Conservation (phyloP, 1,284 basidiomycete genomes). For the Pisolithus thermaeus region DNA sequence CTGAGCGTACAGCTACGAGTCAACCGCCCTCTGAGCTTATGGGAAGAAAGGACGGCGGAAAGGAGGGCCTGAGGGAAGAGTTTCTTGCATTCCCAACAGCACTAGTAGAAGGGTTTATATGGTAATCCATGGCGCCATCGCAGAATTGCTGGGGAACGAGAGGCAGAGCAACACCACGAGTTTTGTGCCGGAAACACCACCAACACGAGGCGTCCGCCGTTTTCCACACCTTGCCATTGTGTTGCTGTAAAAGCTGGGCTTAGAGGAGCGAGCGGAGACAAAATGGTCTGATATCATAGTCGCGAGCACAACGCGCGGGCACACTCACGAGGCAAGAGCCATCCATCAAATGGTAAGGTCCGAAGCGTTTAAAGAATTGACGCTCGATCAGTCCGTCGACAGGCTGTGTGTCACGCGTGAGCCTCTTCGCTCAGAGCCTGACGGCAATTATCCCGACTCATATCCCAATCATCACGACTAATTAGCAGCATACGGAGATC, state of each 20-base stretch:
- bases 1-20: not conserved
- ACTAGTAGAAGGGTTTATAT: not conserved
- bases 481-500: not conserved
- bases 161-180: slow-evolving; percentile 28
- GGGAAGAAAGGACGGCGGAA: not conserved
- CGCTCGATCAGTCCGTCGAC: slow-evolving; percentile 21
- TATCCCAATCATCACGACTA: slow-evolving; percentile 25
- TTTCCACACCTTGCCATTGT: not conserved
- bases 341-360: slow-evolving; percentile 16
- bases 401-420: slow-evolving; percentile 25
- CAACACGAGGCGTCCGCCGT: slow-evolving; percentile 1
- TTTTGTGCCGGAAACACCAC: not conserved
- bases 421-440: slow-evolving; percentile 6
- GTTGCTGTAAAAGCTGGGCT: not conserved
- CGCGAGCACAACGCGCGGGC: not conserved
- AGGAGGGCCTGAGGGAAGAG: not conserved
- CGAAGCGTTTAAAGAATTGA: slow-evolving; percentile 21
- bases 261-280: not conserved
- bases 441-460: slow-evolving; percentile 8
- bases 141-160: slow-evolving; percentile 18
- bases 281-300: not conserved
- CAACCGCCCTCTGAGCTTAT: not conserved
- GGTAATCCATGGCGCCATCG: not conserved
- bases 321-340: slow-evolving; percentile 18
- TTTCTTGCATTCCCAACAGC: not conserved